phyloP scores from a whole-genome alignment of 2,329 filamentous ascomycete genomes.

The Epichloe sylvatica region DNA sequence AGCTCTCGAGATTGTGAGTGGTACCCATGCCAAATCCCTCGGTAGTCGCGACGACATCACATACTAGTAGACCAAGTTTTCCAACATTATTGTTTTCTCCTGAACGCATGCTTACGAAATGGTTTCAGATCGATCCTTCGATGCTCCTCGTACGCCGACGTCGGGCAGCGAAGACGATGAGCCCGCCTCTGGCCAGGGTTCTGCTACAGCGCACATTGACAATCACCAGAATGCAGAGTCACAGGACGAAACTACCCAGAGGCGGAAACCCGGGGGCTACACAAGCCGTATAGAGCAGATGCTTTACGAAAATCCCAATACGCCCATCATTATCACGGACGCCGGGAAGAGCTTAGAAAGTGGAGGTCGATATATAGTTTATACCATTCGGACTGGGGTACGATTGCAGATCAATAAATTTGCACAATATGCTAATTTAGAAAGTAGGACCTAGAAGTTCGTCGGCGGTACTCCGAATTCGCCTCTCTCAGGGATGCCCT shows the following conservation, averaged over 20 bases:
- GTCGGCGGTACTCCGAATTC: conserved; percentile 92
- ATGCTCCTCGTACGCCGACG: conserved; percentile 57
- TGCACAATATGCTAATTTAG: conserved; percentile 2
- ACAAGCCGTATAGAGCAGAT: conserved; percentile 95
- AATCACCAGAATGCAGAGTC: conserved; percentile 35
- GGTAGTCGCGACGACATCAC: background rate
- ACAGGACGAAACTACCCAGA: conserved; percentile 33
- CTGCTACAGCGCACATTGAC: conserved; percentile 14
- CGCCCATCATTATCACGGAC: conserved; percentile 82
- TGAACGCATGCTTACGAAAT: background rate
- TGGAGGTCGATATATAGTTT: conserved; percentile 87
- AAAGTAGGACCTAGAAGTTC: conserved; percentile 76
- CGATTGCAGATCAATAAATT: background rate
- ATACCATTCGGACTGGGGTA: conserved; percentile 92
- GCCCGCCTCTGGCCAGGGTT: conserved; percentile 23
- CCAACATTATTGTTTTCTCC: background rate
- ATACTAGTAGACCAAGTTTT: background rate
- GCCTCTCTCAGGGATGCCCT: conserved; percentile 79
- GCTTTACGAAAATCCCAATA: conserved; percentile 82
- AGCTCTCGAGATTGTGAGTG: conserved; percentile 42
- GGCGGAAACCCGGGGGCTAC: conserved; percentile 75
- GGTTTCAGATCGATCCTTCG: conserved; percentile 29
- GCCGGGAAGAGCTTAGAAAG: conserved; percentile 91
- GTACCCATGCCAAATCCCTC: background rate
- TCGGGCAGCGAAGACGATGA: conserved; percentile 55